These are phyloP conservation scores for Closterium sp. DNA, from an alignment of 139 green algal genomes.

Conservation along the genomic window DNA sequence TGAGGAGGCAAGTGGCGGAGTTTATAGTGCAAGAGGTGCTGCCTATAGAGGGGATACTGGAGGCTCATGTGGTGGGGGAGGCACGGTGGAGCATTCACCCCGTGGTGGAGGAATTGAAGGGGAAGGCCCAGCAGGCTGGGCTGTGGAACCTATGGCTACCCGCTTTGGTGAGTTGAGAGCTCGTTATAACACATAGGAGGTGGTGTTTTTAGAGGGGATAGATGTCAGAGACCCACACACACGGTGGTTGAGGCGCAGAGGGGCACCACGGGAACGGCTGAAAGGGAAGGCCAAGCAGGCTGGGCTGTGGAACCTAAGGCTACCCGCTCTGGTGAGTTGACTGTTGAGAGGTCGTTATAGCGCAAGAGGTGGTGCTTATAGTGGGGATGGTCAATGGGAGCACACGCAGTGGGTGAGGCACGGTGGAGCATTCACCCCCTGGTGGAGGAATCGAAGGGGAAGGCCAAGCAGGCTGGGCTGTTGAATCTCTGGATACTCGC, in stretches of 20 bases:
- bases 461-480: slow-evolving; percentile 68
- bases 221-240: not conserved
- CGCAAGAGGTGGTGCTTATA: not conserved
- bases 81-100: slow-evolving; percentile 38
- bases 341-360: not conserved
- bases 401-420: not conserved
- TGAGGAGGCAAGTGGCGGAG: slow-evolving; percentile 50
- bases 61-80: slow-evolving; percentile 60
- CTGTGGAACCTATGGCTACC: slow-evolving; percentile 99
- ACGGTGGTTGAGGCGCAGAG: too few species aligned
- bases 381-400: not conserved
- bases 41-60: slow-evolving; percentile 62
- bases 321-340: slow-evolving; percentile 60
- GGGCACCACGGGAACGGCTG: too few species aligned
- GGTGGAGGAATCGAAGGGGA: slow-evolving; percentile 77
- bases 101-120: slow-evolving; percentile 79
- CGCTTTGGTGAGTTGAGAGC: not conserved
- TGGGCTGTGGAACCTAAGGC: slow-evolving; percentile 97
- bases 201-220: not conserved
- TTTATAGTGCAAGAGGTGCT: slow-evolving; percentile 84
- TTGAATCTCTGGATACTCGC: slow-evolving; percentile 96
- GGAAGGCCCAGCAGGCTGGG: slow-evolving; percentile 58
- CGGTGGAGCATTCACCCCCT: slow-evolving; percentile 37
- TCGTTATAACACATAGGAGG: not conserved
- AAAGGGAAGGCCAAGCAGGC: slow-evolving; percentile 55